Evolutionary conservation across 164 flowering plant species (phyloP), one percentile per base, ranked within the genome.

Genomic region (Sextonia rubra): DNA sequence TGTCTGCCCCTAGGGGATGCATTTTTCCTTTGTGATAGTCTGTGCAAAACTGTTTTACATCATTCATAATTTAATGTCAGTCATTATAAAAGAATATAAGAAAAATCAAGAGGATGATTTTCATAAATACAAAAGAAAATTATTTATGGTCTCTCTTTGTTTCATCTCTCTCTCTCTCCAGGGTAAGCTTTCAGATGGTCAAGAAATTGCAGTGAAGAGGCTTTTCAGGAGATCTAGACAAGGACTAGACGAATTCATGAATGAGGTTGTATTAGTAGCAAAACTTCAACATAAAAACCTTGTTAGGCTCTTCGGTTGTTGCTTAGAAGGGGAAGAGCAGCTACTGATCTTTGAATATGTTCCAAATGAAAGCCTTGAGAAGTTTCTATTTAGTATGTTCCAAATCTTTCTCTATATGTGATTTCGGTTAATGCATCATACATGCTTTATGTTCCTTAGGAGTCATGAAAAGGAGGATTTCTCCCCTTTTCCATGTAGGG

Each of bases 211-310:
- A 11, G 85, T 86, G 4, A 86, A 86, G 71, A 76, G 84, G 76
- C 83, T 86, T 6, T 82, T 81, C 2, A 71, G 60, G 47, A 77
- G 15, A 48, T 79, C 86, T 1, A 56, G 66, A 6, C 83, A 80
- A 70, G 86, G 88, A 17, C 18, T 75, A 1, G 66, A 74, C 23
- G 85, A 83, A 60, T 81, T 83, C 62, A 80, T 75, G 55, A 85
- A 71, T 56, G 85, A 83, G 44, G 77, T 83, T 6, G 58, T 20
- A 37, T 63, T 83, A 22, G 60, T 83, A 11, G 85, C 81, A 6
- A 84, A 82, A 55, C 86, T 84, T 71, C 82, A 82, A 64, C 88
- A 85, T 65, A 72, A 68, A 52, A 83, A 85, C 48, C 78, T 85
- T 47, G 86, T 82, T 14, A 78, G 79, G 69, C 77, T 85, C 26